These are phyloP conservation scores for Amanita jacksonii DNA, from an alignment of 768 basidiomycete genomes.

Conservation along the genomic window DNA sequence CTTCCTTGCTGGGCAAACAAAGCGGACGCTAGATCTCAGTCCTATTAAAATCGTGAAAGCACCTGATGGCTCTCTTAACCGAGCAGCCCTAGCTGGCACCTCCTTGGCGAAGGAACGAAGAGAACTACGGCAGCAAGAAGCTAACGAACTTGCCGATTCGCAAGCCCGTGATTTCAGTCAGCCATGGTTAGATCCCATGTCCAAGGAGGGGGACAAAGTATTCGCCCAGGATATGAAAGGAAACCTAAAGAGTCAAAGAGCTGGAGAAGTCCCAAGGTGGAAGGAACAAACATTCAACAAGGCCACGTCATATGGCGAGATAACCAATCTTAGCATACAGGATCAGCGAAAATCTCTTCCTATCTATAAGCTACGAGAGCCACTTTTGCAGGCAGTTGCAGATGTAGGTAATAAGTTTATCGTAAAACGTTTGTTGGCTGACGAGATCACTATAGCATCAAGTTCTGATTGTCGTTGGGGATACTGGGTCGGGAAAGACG, in stretches of 20 bases:
- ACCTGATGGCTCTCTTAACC: conserved; percentile 93
- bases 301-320: conserved; percentile 91
- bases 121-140: conserved; percentile 90
- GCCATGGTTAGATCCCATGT: conserved; percentile 98
- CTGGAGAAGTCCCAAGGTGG: conserved; percentile 82
- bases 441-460: conserved; percentile 59
- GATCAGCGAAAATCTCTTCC: conserved; percentile 89
- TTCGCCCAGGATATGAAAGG: conserved; percentile 93
- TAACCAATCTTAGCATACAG: conserved; percentile 82
- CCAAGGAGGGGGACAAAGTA: conserved; percentile 71
- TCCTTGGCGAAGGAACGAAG: conserved; percentile 91
- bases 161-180: conserved; percentile 91
- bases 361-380: conserved; percentile 90
- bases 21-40: conserved; percentile 88
- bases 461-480: conserved; percentile 77
- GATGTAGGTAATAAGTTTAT: conserved; percentile 50
- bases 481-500: conserved; percentile 98
- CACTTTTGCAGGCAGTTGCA: conserved; percentile 80
- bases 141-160: conserved; percentile 88
- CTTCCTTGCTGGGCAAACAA: conserved; percentile 94
- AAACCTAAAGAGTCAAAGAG: conserved; percentile 72
- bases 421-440: conserved; percentile 7
- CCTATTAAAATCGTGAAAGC: conserved; percentile 99
- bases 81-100: conserved; percentile 91
- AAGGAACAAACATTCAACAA: conserved; percentile 90